These are phyloP conservation scores for Licmophora abbreviata DNA, from an alignment of 108 stramenopile species.

Conservation along the genomic window DNA sequence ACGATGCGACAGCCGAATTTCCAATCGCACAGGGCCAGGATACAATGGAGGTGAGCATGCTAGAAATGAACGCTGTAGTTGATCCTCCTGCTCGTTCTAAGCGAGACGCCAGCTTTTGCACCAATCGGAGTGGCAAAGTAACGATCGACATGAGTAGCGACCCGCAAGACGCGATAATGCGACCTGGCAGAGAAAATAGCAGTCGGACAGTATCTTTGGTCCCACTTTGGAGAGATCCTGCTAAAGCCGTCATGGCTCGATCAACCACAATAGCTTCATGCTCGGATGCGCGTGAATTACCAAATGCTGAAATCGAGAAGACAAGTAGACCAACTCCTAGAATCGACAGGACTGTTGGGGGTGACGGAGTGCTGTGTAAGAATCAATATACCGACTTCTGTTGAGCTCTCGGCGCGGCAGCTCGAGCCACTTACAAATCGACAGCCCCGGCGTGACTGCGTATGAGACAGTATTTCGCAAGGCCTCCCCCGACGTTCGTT, in stretches of 20 bases:
- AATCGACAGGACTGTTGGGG: conserved; percentile 5
- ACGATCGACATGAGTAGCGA: neutral
- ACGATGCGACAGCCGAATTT: neutral
- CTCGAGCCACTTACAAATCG: conserved; percentile 6
- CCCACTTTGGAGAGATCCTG: conserved; percentile 7
- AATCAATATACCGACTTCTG: neutral
- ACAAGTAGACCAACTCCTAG: conserved; percentile 15
- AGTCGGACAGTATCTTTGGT: conserved; percentile 11
- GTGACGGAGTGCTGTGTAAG: neutral
- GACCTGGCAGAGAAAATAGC: conserved; percentile 2
- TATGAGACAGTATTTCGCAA: conserved; percentile 76
- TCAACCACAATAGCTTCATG: conserved; percentile 16
- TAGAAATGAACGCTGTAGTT: neutral
- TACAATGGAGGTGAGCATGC: neutral
- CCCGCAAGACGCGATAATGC: neutral
- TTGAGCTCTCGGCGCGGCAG: neutral
- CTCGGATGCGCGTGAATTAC: conserved; percentile 13
- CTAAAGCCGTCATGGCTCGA: conserved; percentile 6
- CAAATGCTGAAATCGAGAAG: conserved; percentile 11
- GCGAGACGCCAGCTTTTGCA: neutral
- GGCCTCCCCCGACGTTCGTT: conserved; percentile 77
- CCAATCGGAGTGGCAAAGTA: neutral
- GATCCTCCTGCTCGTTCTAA: neutral
- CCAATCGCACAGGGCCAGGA: neutral
- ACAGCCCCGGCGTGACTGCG: conserved; percentile 55